Evolutionary conservation across 352 stramenopile genomes (phyloP).

Genomic region (Phytophthora cactorum): DNA sequence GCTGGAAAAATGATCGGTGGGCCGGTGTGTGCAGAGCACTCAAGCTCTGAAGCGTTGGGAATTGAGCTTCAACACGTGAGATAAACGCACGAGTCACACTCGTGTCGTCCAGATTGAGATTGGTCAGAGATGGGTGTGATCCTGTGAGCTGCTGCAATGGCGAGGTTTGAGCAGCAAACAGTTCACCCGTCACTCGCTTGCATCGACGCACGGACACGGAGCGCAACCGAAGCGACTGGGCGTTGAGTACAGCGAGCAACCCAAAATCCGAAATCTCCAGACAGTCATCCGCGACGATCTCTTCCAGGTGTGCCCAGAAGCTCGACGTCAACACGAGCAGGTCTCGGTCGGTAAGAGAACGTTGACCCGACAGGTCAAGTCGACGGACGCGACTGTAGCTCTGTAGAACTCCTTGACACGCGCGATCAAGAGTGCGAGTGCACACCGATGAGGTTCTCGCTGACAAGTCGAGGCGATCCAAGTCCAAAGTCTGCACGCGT

Average conservation of each 20-base stretch:
- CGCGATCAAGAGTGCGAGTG: constrained; percentile 57
- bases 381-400: constrained; percentile 69
- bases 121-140: constrained; percentile 61
- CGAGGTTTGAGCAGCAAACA: constrained; percentile 37
- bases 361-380: constrained; percentile 78
- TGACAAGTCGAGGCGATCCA: constrained; percentile 78
- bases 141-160: constrained; percentile 39
- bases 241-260: constrained; percentile 82
- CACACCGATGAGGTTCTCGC: constrained; percentile 49
- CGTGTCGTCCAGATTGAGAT: constrained; percentile 76
- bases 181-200: constrained; percentile 71
- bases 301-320: constrained; percentile 80
- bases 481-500: constrained; percentile 67
- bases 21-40: constrained; percentile 76
- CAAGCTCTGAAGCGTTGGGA: constrained; percentile 68
- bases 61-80: constrained; percentile 53
- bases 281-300: constrained; percentile 73
- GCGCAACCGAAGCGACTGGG: constrained; percentile 71
- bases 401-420: constrained; percentile 65
- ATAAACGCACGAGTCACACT: constrained; percentile 55
- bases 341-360: constrained; percentile 68
- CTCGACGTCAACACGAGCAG: constrained; percentile 81
- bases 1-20: constrained; percentile 65
- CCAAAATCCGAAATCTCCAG: constrained; percentile 83
- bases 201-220: constrained; percentile 78